These are phyloP conservation scores for Botrytis pseudocinerea DNA, from an alignment of 2,329 filamentous ascomycete species.

Conservation along the genomic window DNA sequence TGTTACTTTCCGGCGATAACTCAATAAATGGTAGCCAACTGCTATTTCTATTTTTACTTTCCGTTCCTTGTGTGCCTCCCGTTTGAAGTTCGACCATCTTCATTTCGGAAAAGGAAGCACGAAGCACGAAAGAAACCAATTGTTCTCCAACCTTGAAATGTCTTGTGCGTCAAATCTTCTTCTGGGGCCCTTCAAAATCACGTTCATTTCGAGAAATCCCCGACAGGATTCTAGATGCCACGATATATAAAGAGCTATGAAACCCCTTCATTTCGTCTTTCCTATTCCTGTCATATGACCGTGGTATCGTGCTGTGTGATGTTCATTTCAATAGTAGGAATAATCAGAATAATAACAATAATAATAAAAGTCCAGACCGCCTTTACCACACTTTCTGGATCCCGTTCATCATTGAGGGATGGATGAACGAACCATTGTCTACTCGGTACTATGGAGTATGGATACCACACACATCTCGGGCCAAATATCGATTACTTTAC, in stretches of 20 bases:
- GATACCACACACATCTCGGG: no score
- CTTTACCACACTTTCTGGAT: background rate
- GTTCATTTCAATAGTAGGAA: background rate
- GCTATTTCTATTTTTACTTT: background rate
- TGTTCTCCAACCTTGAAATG: slow-evolving; percentile 1
- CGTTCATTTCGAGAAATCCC: background rate
- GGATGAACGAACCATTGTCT: background rate
- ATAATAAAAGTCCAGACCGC: background rate
- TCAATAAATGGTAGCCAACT: background rate
- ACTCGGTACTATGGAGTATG: background rate
- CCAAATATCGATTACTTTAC: background rate
- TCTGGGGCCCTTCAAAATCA: background rate
- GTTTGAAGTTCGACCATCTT: background rate
- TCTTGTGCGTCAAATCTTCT: background rate
- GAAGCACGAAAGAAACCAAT: background rate
- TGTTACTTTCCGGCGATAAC: background rate
- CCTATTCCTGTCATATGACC: background rate
- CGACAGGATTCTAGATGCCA: background rate
- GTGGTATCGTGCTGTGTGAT: no score
- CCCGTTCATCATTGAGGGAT: background rate
- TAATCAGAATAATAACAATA: background rate
- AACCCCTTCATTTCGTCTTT: background rate
- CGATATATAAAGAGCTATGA: background rate
- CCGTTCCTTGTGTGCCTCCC: background rate
- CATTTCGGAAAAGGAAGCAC: background rate